phyloP scores from a whole-genome alignment of 1,139 yeast genomes.

The Kodamaea sp. region DNA sequence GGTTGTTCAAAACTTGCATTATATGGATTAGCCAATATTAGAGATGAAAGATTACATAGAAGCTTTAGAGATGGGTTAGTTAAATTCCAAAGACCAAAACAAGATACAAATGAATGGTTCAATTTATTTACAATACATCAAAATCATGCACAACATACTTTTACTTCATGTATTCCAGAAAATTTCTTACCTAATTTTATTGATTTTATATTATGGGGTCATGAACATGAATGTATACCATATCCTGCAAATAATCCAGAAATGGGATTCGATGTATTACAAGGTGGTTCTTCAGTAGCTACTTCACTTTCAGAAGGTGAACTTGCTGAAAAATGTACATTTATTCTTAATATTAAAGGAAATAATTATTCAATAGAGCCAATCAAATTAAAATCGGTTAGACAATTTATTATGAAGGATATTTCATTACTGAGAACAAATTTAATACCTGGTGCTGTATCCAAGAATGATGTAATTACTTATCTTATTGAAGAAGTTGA shows the following conservation, averaged over 20 bases:
- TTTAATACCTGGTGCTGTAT: constrained; percentile 61
- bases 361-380: constrained; percentile 61
- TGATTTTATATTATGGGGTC: constrained; percentile 92
- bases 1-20: constrained; percentile 80
- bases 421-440: constrained; percentile 50
- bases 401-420: constrained; percentile 80
- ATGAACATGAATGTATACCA: constrained; percentile 92
- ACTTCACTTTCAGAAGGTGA: constrained; percentile 90
- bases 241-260: constrained; percentile 62
- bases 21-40: constrained; percentile 82
- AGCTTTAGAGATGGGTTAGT: constrained; percentile 81
- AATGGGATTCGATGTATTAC: constrained; percentile 74
- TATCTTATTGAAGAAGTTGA: constrained; percentile 66
- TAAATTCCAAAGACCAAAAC: constrained; percentile 68
- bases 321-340: constrained; percentile 68
- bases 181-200: constrained; percentile 75
- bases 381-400: constrained; percentile 62
- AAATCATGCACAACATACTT: constrained; percentile 76
- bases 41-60: constrained; percentile 84
- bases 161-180: constrained; percentile 82
- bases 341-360: constrained; percentile 61
- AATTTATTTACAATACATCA: constrained; percentile 90
- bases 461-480: constrained; percentile 57
- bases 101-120: constrained; percentile 67
- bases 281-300: constrained; percentile 94